phyloP scores from a whole-genome alignment of 129 eudicot species.

The Tanacetum coccineum region DNA sequence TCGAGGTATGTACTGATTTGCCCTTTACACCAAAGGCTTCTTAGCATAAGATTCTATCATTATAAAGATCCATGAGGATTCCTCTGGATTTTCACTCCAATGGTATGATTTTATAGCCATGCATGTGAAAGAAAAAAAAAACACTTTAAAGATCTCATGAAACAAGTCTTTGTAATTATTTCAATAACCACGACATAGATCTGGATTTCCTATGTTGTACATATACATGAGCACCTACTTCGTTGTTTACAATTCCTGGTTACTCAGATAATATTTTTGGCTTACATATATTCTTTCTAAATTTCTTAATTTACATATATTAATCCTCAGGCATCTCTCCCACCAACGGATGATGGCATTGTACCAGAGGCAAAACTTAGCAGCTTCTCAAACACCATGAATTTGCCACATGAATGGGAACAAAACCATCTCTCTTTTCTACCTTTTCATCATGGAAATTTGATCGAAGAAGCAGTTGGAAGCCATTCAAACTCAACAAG shows the following conservation, averaged over 20 bases:
- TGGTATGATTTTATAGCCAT: constrained; percentile 14
- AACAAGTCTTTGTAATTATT: too few relatives aligned
- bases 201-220: too few relatives aligned
- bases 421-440: constrained; percentile 9
- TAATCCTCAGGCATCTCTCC: constrained; percentile 27
- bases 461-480: constrained; percentile 14
- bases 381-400: constrained; percentile 14
- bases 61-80: constrained; percentile 23
- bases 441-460: constrained; percentile 8
- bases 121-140: too few relatives aligned
- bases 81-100: constrained; percentile 6
- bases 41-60: constrained; percentile 26
- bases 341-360: constrained; percentile 2
- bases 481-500: constrained; percentile 31
- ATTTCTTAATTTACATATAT: too few relatives aligned
- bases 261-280: too few relatives aligned
- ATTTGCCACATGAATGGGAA: constrained; percentile 17
- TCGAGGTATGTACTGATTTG: constrained; percentile 26
- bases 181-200: too few relatives aligned
- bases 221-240: too few relatives aligned
- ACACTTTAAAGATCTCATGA: too few relatives aligned
- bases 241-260: too few relatives aligned
- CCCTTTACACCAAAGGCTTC: constrained; percentile 20
- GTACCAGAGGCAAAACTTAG: neutral
- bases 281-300: constrained; percentile 6